phyloP scores from a whole-genome alignment of 768 basidiomycete genomes.

The Phanerodontia chrysosporium region DNA sequence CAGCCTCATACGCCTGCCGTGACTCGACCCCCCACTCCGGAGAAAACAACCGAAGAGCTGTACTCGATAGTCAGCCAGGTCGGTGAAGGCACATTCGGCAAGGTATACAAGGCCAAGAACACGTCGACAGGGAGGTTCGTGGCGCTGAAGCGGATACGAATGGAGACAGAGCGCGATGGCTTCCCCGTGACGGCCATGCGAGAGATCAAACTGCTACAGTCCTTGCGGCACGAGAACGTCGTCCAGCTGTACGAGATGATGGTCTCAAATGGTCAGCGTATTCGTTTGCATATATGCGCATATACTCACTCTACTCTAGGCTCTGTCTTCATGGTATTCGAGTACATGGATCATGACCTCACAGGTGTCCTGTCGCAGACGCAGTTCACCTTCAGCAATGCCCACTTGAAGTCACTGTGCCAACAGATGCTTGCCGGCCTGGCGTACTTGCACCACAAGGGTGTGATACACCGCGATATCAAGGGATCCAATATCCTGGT shows the following conservation, averaged over 20 bases:
- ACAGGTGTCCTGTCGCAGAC: slow-evolving; percentile 92
- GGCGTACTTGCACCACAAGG: slow-evolving; percentile 92
- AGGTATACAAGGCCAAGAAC: slow-evolving; percentile 94
- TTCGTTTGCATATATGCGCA: neutral
- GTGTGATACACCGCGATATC: slow-evolving; percentile 96
- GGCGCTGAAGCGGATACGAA: slow-evolving; percentile 93
- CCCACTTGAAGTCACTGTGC: slow-evolving; percentile 93
- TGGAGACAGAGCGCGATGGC: slow-evolving; percentile 96
- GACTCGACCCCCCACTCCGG: slow-evolving; percentile 17
- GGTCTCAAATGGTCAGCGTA: slow-evolving; percentile 82
- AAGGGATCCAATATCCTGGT: slow-evolving; percentile 98
- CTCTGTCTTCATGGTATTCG: slow-evolving; percentile 97
- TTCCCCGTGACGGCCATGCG: slow-evolving; percentile 99
- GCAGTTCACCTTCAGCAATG: slow-evolving; percentile 78
- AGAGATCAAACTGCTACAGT: slow-evolving; percentile 96
- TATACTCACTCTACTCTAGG: slow-evolving; percentile 42
- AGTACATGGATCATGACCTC: slow-evolving; percentile 98
- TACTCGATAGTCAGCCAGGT: slow-evolving; percentile 91
- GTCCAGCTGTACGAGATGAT: slow-evolving; percentile 95
- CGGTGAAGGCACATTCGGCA: slow-evolving; percentile 97
- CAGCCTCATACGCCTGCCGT: slow-evolving; percentile 1
- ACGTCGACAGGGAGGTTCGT: slow-evolving; percentile 71
- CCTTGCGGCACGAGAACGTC: slow-evolving; percentile 84
- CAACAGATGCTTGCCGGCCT: slow-evolving; percentile 94
- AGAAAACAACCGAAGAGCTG: slow-evolving; percentile 41